These are phyloP conservation scores for Chlorella sorokiniana DNA, from an alignment of 139 green algal species.

Conservation along the genomic window DNA sequence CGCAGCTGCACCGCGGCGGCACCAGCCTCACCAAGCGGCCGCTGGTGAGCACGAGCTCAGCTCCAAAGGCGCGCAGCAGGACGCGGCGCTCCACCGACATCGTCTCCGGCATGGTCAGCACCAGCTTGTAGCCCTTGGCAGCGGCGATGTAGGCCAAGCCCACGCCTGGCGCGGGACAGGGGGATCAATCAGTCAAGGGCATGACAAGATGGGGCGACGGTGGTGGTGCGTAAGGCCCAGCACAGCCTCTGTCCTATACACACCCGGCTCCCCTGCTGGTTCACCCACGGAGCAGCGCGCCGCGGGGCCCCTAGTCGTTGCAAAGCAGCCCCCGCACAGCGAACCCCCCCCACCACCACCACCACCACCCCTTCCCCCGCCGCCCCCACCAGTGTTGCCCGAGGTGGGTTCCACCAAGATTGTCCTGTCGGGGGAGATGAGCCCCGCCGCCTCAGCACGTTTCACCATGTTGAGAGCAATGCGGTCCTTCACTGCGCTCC, in stretches of 20 bases:
- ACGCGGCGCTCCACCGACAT: conserved; percentile 96
- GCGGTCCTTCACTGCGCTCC: conserved; percentile 86
- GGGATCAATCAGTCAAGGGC: too few relatives aligned
- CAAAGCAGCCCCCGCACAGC: background rate
- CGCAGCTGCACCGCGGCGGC: background rate
- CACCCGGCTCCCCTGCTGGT: too few relatives aligned
- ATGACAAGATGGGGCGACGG: too few relatives aligned
- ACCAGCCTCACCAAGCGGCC: conserved; percentile 38
- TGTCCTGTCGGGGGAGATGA: conserved; percentile 81
- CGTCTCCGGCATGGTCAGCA: conserved; percentile 98
- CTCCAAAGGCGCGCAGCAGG: conserved; percentile 89
- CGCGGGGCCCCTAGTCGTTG: background rate
- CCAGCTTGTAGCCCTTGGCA: conserved; percentile 92
- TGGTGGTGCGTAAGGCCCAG: too few relatives aligned
- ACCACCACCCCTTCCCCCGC: conserved; percentile 69
- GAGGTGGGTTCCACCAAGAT: conserved; percentile 89
- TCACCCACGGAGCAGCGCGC: background rate
- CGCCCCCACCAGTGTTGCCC: conserved; percentile 81
- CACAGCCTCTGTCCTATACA: too few relatives aligned
- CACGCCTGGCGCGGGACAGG: conserved; percentile 66
- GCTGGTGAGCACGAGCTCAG: conserved; percentile 90
- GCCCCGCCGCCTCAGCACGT: conserved; percentile 71
- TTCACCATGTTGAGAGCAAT: conserved; percentile 85
- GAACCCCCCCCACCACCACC: background rate
- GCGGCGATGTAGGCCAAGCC: conserved; percentile 95